phyloP scores from a whole-genome alignment of 2,329 filamentous ascomycete species.

The Bretziella fagacearum region DNA sequence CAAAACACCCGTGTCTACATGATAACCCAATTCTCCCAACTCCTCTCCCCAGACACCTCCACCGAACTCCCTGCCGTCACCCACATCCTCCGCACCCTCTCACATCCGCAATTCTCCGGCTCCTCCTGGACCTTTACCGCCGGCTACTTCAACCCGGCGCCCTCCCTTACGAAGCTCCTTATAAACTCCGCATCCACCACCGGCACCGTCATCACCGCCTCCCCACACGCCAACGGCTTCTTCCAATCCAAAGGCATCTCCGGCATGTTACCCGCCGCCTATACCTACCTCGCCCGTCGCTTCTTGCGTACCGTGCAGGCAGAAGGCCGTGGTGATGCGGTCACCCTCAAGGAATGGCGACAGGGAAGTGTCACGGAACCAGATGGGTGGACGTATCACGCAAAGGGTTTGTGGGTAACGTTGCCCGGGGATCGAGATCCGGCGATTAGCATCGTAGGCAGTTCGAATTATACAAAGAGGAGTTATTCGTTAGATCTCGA shows the following conservation, averaged over 20 bases:
- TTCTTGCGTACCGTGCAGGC: constrained; percentile 50
- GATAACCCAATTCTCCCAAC: constrained; percentile 70
- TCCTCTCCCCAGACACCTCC: constrained; percentile 62
- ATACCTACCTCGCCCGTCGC: constrained; percentile 68
- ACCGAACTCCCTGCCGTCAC: constrained; percentile 77
- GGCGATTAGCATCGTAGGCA: constrained; percentile 69
- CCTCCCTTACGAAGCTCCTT: constrained; percentile 62
- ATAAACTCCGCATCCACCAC: constrained; percentile 51
- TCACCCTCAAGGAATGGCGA: constrained; percentile 76
- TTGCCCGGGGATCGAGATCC: constrained; percentile 49
- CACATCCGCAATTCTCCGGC: constrained; percentile 42
- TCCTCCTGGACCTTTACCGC: constrained; percentile 93
- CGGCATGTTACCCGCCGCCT: constrained; percentile 78
- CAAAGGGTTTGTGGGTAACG: constrained; percentile 86
- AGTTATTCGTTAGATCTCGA: constrained; percentile 89
- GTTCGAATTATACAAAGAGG: constrained; percentile 87
- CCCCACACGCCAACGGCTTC: constrained; percentile 88
- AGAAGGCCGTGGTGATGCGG: constrained; percentile 33
- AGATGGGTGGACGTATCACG: constrained; percentile 92
- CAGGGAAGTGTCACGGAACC: constrained; percentile 63
- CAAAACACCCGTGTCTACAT: constrained; percentile 64
- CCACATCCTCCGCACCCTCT: constrained; percentile 52
- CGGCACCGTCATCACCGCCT: constrained; percentile 81
- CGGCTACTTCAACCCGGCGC: constrained; percentile 95
- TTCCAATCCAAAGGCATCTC: constrained; percentile 77